Evolutionary conservation across 306 rosid species (phyloP), one percentile per base, ranked within the genome.

Genomic region (Purshia tridentata): DNA sequence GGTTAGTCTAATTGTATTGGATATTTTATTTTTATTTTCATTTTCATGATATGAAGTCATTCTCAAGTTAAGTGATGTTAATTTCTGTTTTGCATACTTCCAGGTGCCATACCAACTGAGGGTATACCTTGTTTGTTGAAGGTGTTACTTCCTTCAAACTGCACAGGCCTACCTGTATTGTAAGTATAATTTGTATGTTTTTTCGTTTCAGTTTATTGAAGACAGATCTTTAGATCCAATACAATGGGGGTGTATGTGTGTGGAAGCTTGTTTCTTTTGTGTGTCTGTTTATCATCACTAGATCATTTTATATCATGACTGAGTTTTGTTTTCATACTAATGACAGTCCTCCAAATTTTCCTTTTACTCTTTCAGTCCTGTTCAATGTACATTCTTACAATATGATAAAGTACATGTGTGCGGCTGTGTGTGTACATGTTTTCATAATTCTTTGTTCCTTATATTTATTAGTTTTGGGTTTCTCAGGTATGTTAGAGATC

Each of bases 101-200:
- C 76, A 93, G 97, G 97, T 82, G 92, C 91, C 81, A 91, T 91
- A 77, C 96, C 91, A 35, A 93, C 92, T 0, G 98, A 91, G 75
- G 98, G 97, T 77, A 91, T 93, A 81, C 98, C 98, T 74, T 91
- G 96, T 82, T 81, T 93, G 86, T 85, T 91, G 87, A 91, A 86
- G 86, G 92, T 93, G 72, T 78, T 91, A 78, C 94, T 93, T 80
- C 89, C 98, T 57, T 71, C 91, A 76, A 87, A 76, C 76, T 93
- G 98, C 82, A 72, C 81, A 56, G 98, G 97, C 60, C 83, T 93
- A 52, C 97, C 98, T 67, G 81, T 76, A 61, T 46, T 78, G 98
- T 92, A 80, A 90, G 98, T 91, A 35, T 19, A 4, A 41, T 41
- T 51, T 41, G n/a, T 37, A 14, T 42, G 13, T 44, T 35, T 72